Evolutionary conservation across 768 basidiomycete genomes (phyloP).

Genomic region (Coprinopsis sp.): DNA sequence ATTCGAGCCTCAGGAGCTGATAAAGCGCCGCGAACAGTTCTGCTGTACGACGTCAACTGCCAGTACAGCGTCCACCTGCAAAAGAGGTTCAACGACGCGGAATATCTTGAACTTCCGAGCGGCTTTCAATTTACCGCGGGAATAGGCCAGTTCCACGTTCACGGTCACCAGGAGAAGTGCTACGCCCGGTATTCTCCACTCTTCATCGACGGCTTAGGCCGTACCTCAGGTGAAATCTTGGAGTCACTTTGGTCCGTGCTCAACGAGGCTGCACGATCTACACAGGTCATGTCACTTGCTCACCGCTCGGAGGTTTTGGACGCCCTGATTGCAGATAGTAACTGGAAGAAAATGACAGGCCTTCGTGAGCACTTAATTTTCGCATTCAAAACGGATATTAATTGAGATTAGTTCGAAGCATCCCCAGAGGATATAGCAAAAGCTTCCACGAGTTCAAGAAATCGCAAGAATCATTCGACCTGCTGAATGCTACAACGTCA

Average conservation of each 20-base stretch:
- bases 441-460: not conserved
- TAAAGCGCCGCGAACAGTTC: not conserved
- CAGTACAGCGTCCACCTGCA: conserved; percentile 11
- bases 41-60: conserved; percentile 19
- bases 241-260: conserved; percentile 28
- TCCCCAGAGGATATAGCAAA: not conserved
- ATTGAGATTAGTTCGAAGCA: too few relatives aligned
- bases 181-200: conserved; percentile 19
- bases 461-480: not conserved
- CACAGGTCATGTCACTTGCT: conserved; percentile 16
- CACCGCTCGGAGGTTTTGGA: conserved; percentile 25
- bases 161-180: conserved; percentile 23
- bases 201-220: conserved; percentile 24
- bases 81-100: not conserved
- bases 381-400: not conserved
- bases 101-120: not conserved
- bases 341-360: conserved; percentile 25
- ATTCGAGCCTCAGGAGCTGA: conserved; percentile 6
- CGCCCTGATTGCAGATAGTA: conserved; percentile 28
- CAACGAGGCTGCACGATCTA: conserved; percentile 22
- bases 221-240: conserved; percentile 29
- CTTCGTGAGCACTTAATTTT: conserved; percentile 2
- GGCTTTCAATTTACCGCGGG: conserved; percentile 10
- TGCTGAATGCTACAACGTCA: not conserved
- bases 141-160: conserved; percentile 27